Conservation (phyloP, 2,329 filamentous ascomycete genomes). For the Colletotrichum sp. region DNA sequence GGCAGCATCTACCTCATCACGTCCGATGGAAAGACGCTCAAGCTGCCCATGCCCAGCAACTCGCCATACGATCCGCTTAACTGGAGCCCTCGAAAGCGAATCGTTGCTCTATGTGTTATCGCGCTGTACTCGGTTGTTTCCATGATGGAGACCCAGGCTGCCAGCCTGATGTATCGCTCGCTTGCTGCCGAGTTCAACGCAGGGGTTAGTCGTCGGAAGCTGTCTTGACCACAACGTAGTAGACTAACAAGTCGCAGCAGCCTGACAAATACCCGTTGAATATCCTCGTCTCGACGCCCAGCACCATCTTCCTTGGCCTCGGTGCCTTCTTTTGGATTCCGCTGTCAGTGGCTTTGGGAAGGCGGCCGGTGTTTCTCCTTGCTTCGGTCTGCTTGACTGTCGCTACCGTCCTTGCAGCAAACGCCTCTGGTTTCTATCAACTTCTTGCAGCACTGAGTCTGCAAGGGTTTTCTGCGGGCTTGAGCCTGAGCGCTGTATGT, state of each 20-base stretch:
- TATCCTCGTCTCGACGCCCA: constrained; percentile 11
- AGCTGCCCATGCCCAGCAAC: constrained; percentile 35
- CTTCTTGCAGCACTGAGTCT: constrained; percentile 34
- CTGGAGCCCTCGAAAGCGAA: constrained; percentile 27
- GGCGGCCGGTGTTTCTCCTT: constrained; percentile 38
- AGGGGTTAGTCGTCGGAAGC: constrained; percentile 13
- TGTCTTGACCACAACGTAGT: constrained; percentile 14
- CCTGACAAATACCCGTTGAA: background rate
- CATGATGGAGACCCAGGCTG: constrained; percentile 27
- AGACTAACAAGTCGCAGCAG: background rate
- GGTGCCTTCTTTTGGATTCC: constrained; percentile 42
- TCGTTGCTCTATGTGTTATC: constrained; percentile 22
- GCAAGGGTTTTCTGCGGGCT: constrained; percentile 35
- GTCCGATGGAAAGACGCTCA: constrained; percentile 32
- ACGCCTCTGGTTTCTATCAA: constrained; percentile 30
- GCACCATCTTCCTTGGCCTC: constrained; percentile 36
- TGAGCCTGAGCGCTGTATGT: constrained; percentile 34
- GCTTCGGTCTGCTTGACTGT: constrained; percentile 23
- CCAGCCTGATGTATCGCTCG: constrained; percentile 24
- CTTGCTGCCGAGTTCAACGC: constrained; percentile 25
- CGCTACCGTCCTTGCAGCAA: constrained; percentile 27
- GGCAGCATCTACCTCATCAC: constrained; percentile 37
- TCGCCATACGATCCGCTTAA: constrained; percentile 33
- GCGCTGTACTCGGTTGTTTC: constrained; percentile 23
- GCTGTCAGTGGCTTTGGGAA: constrained; percentile 38